Percentiles rank a stretch among this genome's conserved stretches.
These are phyloP conservation scores for Neofusicoccum sp. DNA, from an alignment of 2,329 filamentous ascomycete genomes.

Conservation along the genomic window DNA sequence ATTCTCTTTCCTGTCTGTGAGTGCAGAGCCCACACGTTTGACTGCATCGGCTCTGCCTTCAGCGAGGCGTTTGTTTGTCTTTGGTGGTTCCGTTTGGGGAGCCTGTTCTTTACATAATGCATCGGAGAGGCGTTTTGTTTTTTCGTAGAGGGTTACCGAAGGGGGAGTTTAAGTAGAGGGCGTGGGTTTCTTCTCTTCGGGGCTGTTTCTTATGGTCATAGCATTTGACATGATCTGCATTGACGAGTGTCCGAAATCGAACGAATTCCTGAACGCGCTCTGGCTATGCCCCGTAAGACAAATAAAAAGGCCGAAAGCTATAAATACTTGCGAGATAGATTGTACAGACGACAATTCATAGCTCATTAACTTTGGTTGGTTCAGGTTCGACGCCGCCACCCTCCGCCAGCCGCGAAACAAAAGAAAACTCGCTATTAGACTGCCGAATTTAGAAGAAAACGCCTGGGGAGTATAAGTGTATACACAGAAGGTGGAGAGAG, in stretches of 20 bases:
- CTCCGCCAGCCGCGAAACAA: neutral
- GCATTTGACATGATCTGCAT: too few species aligned
- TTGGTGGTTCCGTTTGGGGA: neutral
- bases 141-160: neutral
- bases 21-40: neutral
- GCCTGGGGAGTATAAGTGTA: neutral
- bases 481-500: neutral
- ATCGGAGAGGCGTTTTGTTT: conserved; percentile 1
- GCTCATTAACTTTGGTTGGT: neutral
- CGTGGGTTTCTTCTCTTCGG: neutral
- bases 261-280: too few species aligned
- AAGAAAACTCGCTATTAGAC: neutral
- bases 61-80: neutral
- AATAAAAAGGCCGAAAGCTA: neutral
- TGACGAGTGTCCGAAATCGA: too few species aligned
- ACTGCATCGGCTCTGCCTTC: neutral
- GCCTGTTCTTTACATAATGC: neutral
- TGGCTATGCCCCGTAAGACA: too few species aligned
- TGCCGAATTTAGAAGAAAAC: neutral
- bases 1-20: neutral
- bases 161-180: neutral
- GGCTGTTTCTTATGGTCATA: too few species aligned
- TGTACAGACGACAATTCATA: neutral
- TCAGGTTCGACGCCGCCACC: neutral
- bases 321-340: neutral